These are phyloP conservation scores for Farysia itapuensis DNA, from an alignment of 1,284 basidiomycete species.

Conservation along the genomic window DNA sequence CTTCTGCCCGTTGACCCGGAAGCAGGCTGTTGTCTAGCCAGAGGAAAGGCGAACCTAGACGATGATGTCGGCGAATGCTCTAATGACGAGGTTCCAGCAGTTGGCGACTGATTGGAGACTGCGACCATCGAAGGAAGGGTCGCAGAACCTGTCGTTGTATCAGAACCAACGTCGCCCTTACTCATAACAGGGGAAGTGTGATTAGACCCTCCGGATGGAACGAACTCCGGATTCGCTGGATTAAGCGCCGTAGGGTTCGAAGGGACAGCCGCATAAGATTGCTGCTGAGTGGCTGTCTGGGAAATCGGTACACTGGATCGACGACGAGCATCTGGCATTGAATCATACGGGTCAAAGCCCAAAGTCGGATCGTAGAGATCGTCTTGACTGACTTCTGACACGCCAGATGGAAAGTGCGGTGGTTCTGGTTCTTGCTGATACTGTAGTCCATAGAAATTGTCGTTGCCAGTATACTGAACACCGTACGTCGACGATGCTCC, in stretches of 20 bases:
- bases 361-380: constrained; percentile 34
- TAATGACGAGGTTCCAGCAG: constrained; percentile 12
- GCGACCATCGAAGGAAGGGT: constrained; percentile 2
- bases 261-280: constrained; percentile 6
- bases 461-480: background rate
- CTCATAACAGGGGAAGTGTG: constrained; percentile 26
- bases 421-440: constrained; percentile 3
- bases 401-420: constrained; percentile 17
- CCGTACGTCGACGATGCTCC: background rate
- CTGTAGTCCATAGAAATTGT: constrained; percentile 11
- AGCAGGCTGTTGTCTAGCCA: constrained; percentile 23
- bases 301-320: constrained; percentile 32
- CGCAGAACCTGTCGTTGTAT: background rate
- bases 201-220: constrained; percentile 35
- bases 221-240: constrained; percentile 43
- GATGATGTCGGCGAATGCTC: constrained; percentile 38
- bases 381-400: constrained; percentile 30
- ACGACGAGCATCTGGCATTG: constrained; percentile 23
- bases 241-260: constrained; percentile 21
- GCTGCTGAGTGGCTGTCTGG: constrained; percentile 9
- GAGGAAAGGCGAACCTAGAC: constrained; percentile 34
- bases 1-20: constrained; percentile 1
- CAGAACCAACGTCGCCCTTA: constrained; percentile 6
- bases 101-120: constrained; percentile 13
- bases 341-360: constrained; percentile 34